phyloP scores from a whole-genome alignment of 495 filamentous ascomycete species.

The Immersiella caudata region DNA sequence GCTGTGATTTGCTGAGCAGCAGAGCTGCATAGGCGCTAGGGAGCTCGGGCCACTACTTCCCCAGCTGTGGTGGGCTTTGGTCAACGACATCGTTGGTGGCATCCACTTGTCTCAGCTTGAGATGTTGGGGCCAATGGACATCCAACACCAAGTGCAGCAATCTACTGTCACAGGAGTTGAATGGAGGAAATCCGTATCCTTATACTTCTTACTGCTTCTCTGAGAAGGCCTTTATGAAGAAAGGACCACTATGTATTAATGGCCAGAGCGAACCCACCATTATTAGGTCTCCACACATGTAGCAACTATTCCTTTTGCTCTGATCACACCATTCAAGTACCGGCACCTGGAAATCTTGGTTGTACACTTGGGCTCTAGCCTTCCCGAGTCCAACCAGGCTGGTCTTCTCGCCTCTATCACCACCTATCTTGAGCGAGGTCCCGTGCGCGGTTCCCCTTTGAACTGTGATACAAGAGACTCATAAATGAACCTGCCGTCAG shows the following conservation, averaged over 20 bases:
- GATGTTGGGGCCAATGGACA: background rate
- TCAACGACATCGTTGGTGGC: background rate
- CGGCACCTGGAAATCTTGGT: background rate
- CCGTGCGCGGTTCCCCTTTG: background rate
- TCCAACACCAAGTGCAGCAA: no score
- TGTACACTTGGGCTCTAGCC: background rate
- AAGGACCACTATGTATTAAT: no score
- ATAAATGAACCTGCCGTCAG: background rate
- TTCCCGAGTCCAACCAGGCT: background rate
- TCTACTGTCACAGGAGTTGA: no score
- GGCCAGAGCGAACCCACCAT: no score
- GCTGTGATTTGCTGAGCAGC: background rate
- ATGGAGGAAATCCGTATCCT: no score
- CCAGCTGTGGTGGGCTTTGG: background rate
- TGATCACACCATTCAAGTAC: no score
- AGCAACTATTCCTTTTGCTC: no score
- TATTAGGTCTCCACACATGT: no score
- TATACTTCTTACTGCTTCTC: no score
- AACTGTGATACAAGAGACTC: no score
- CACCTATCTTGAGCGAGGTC: no score
- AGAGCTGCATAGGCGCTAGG: background rate
- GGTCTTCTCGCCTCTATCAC: background rate
- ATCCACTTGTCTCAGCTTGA: background rate
- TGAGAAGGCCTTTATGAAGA: no score
- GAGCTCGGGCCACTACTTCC: conserved; percentile 7